Evolutionary conservation across 2,329 filamentous ascomycete species (phyloP).

Genomic region (Monosporascus sp.): DNA sequence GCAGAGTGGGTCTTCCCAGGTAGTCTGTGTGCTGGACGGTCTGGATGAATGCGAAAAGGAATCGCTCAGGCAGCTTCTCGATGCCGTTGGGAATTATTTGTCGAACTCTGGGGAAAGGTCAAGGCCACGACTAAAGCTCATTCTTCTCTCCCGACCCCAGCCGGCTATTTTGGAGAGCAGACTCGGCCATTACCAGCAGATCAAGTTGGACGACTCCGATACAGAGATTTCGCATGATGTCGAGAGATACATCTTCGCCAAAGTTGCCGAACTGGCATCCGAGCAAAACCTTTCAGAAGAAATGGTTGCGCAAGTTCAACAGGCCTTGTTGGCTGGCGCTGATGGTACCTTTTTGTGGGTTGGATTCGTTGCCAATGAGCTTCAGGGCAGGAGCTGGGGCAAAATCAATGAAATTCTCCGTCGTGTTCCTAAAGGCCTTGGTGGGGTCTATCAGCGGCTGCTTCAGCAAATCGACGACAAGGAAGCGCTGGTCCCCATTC

Average conservation of each 20-base stretch:
- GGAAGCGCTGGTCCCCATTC: conserved; percentile 14
- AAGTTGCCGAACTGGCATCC: conserved; percentile 16
- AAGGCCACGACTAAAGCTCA: conserved; percentile 10
- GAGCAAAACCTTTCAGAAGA: conserved; percentile 12
- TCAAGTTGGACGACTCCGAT: conserved; percentile 12
- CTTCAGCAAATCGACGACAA: conserved; percentile 17
- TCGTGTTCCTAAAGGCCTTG: conserved; percentile 16
- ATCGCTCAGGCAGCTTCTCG: conserved; percentile 12
- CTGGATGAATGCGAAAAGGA: conserved; percentile 1
- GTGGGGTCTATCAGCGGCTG: conserved; percentile 16
- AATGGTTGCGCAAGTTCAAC: conserved; percentile 9
- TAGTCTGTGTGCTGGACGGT: conserved; percentile 10
- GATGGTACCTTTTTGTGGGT: conserved; percentile 15
- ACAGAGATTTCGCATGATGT: conserved; percentile 11
- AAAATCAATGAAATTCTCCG: conserved; percentile 15
- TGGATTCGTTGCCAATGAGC: conserved; percentile 8
- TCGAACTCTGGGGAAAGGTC: not conserved
- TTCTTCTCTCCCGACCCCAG: conserved; percentile 16
- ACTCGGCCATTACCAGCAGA: conserved; percentile 8
- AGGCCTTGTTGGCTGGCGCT: conserved; percentile 14
- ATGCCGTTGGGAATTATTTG: conserved; percentile 11
- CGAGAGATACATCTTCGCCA: conserved; percentile 10
- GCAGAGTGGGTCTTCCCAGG: conserved; percentile 3
- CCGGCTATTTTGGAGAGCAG: conserved; percentile 13
- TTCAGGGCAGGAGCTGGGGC: conserved; percentile 9